Conservation (phyloP, 2,329 filamentous ascomycete genomes). For the Drechslerella coelobrocha region DNA sequence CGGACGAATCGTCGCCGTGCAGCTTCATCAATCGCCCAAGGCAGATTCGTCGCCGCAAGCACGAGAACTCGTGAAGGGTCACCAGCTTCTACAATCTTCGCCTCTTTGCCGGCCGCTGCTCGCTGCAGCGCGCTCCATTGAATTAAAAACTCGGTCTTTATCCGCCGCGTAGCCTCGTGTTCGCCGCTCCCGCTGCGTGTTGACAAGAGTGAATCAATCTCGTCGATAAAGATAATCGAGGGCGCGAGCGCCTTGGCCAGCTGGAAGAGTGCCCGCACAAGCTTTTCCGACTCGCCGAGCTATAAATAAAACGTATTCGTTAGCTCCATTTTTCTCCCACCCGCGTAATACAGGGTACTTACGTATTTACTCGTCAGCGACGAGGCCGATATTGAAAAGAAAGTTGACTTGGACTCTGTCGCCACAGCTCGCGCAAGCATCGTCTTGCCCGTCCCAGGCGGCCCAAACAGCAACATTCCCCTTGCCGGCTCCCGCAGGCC, state of each 20-base stretch:
- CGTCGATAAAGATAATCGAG: slow-evolving; percentile 97
- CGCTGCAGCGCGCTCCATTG: slow-evolving; percentile 95
- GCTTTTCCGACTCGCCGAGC: slow-evolving; percentile 92
- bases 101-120: slow-evolving; percentile 83
- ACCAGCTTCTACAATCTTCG: slow-evolving; percentile 60
- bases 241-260: slow-evolving; percentile 89
- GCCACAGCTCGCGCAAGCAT: slow-evolving; percentile 96
- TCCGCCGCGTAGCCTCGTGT: slow-evolving; percentile 88
- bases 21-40: slow-evolving; percentile 97
- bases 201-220: slow-evolving; percentile 92
- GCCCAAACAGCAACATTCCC: slow-evolving; percentile 95
- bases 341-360: slow-evolving; percentile 10
- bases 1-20: slow-evolving; percentile 87
- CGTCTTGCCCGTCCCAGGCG: slow-evolving; percentile 97
- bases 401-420: slow-evolving; percentile 91
- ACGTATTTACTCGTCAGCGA: slow-evolving; percentile 90
- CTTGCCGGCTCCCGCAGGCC: slow-evolving; percentile 90
- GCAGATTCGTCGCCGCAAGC: slow-evolving; percentile 91
- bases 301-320: slow-evolving; percentile 18
- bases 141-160: slow-evolving; percentile 97
- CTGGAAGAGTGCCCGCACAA: slow-evolving; percentile 88
- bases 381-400: slow-evolving; percentile 95
- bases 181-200: slow-evolving; percentile 82
- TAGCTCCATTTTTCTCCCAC: not conserved
- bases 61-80: slow-evolving; percentile 90